phyloP scores from a whole-genome alignment of 805 yeast genomes.

The Lipomyces spencermartinsiae region DNA sequence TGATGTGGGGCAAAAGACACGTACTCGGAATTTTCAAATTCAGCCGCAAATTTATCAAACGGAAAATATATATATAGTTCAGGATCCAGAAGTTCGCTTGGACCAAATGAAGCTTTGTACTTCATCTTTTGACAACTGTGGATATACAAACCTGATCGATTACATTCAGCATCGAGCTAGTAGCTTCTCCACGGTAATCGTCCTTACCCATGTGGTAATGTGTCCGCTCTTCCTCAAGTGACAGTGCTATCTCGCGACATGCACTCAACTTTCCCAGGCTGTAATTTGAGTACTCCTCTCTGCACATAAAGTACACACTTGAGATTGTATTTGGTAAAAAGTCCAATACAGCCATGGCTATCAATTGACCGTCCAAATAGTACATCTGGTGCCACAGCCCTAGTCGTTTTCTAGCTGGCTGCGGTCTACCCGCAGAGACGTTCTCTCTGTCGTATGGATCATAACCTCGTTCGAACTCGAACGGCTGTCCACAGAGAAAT shows the following conservation, averaged over 20 bases:
- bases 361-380: conserved; percentile 63
- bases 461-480: conserved; percentile 42
- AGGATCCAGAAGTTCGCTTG: conserved; percentile 48
- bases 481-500: conserved; percentile 76
- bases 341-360: conserved; percentile 81
- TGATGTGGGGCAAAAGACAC: conserved; percentile 26
- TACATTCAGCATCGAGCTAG: background rate
- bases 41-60: conserved; percentile 27
- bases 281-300: conserved; percentile 71
- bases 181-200: background rate
- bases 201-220: conserved; percentile 67
- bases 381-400: conserved; percentile 78
- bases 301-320: conserved; percentile 87
- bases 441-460: background rate
- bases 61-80: conserved; percentile 24
- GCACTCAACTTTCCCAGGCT: conserved; percentile 83
- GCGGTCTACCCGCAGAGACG: background rate
- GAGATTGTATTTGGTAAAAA: conserved; percentile 77
- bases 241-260: conserved; percentile 67
- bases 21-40: conserved; percentile 27
- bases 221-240: conserved; percentile 54
- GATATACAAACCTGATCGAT: conserved; percentile 62
- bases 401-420: conserved; percentile 48
- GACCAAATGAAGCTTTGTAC: conserved; percentile 70
- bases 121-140: conserved; percentile 82